Evolutionary conservation across 2,329 filamentous ascomycete genomes (phyloP), one percentile per base, ranked within the genome.

Genomic region (Albifimbria verrucaria): DNA sequence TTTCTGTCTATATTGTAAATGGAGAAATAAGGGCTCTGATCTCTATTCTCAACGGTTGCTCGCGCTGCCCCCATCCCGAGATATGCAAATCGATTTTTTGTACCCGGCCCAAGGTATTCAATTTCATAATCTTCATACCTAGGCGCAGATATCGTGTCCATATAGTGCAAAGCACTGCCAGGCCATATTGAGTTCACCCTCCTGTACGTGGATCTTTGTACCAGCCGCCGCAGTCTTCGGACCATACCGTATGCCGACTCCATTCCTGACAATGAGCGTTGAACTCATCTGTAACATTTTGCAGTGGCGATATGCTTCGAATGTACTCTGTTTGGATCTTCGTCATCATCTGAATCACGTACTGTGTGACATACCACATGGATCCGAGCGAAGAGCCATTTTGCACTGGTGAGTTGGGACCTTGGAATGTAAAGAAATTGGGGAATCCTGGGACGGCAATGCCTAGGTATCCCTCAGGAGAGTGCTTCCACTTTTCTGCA

Each of bases 401-500:
- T 7, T 32, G 9, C 9, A 32, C 26, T 9, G 26, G 26, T 9
- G 15, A 32, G 26, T 7, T 32, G 7, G 41, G 41, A 7, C 41
- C 41, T 10, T 7, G 7, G 20, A 43, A 43, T 7, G 20, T 62
- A 51, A 68, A 68, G 52, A 66, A 67, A 46, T 68, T 68, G 21
- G 65, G 65, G 28, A 67, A 64, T 2, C 62, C 57, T 1, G 64
- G 65, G 1, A 65, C 60, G 1, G 66, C 61, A 1, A 68, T 61
- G 2, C 58, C 63, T n/a, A 68, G 36, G 48, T 68, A 68, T 0
- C 63, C 61, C 36, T 66, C 62, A 3, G 65, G 63, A 21, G 64
- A 61, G n/a, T 63, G 61, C 2, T 77, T 70, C 81, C 82, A 85
- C 2, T 76, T 66, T 28, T 81, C 69, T 18, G 79, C 71, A 4